Conservation (phyloP, 2,329 filamentous ascomycete genomes). For the Alternaria arborescens region DNA sequence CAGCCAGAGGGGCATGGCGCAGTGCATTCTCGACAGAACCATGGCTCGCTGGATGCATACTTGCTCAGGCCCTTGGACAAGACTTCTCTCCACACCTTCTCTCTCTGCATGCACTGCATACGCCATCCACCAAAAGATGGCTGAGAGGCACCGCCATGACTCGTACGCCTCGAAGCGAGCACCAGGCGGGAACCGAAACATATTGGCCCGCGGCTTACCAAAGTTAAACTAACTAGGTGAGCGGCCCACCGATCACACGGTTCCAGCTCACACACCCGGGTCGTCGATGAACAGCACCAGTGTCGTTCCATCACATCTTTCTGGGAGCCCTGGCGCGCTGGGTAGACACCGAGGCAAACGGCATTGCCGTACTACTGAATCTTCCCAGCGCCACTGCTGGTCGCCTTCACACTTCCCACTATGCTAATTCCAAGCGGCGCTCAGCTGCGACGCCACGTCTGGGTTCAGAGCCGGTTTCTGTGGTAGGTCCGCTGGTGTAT, state of each 20-base stretch:
- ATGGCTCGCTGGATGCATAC: background rate
- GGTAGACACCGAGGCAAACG: background rate
- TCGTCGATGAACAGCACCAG: background rate
- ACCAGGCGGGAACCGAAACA: constrained; percentile 11
- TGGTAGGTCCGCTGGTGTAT: constrained; percentile 6
- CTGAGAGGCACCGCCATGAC: constrained; percentile 3
- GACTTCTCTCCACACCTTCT: background rate
- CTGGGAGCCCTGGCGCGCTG: background rate
- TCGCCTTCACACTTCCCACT: constrained; percentile 2
- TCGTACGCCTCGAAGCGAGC: constrained; percentile 13
- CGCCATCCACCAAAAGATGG: background rate
- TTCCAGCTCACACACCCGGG: constrained; percentile 11
- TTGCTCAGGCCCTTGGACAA: background rate
- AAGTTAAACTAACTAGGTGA: constrained; percentile 4
- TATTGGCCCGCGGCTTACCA: constrained; percentile 16
- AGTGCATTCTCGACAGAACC: constrained; percentile 1
- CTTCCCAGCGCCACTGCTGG: background rate
- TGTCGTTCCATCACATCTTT: constrained; percentile 5
- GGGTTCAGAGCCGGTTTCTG: constrained; percentile 3
- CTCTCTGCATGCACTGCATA: background rate
- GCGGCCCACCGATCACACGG: constrained; percentile 15
- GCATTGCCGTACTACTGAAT: background rate
- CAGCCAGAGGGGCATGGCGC: background rate
- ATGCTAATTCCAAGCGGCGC: constrained; percentile 6
- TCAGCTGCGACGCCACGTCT: background rate